Evolutionary conservation across 352 stramenopile genomes (phyloP).

Genomic region (Phytophthora nicotianae): DNA sequence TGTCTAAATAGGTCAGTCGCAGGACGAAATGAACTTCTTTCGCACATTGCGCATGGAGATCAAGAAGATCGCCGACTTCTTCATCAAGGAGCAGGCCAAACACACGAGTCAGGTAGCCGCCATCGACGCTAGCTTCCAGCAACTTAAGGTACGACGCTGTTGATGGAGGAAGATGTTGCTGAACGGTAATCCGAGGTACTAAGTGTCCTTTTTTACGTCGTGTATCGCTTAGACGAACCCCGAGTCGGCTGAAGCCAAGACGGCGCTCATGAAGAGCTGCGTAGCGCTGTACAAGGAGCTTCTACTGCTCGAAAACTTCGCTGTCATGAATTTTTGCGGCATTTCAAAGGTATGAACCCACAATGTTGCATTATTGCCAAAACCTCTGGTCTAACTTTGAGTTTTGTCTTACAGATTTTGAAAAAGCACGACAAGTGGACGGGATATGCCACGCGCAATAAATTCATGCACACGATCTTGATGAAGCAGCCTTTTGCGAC

Average conservation of each 20-base stretch:
- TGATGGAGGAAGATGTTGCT: not conserved
- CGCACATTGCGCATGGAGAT: constrained; percentile 84
- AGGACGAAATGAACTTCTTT: constrained; percentile 91
- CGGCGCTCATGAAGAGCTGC: constrained; percentile 80
- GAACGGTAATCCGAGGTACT: constrained; percentile 16
- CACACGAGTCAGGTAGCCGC: constrained; percentile 67
- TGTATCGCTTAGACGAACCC: constrained; percentile 43
- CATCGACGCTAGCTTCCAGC: constrained; percentile 71
- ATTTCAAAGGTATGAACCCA: constrained; percentile 75
- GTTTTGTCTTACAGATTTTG: constrained; percentile 57
- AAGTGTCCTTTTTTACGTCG: constrained; percentile 10
- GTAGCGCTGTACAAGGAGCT: constrained; percentile 88
- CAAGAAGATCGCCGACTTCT: constrained; percentile 88
- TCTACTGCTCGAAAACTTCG: constrained; percentile 88
- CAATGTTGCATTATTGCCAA: not conserved
- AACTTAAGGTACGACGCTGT: constrained; percentile 55
- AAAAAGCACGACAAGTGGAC: constrained; percentile 93
- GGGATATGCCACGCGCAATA: constrained; percentile 89
- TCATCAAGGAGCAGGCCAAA: constrained; percentile 79
- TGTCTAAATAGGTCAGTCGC: constrained; percentile 61
- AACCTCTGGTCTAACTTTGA: constrained; percentile 8
- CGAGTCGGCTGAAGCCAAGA: constrained; percentile 66
- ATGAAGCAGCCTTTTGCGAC: constrained; percentile 90
- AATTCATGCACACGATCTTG: constrained; percentile 90
- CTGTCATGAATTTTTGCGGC: constrained; percentile 90